Percentiles rank a stretch among this genome's conserved stretches.
Conservation (phyloP, 2,329 filamentous ascomycete genomes). For the Leptographium radiaticola region DNA sequence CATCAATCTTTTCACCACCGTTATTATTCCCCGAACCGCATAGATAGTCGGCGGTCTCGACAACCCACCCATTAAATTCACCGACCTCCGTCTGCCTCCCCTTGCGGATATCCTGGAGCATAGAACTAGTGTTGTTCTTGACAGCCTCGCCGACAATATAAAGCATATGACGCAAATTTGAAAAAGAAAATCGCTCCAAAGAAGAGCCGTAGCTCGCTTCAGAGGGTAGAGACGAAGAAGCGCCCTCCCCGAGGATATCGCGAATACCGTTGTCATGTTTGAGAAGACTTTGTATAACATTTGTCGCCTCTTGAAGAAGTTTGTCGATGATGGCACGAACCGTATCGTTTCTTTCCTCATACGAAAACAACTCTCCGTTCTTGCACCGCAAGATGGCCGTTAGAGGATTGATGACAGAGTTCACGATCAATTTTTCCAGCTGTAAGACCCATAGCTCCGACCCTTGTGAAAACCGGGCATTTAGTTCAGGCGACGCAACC, state of each 20-base stretch:
- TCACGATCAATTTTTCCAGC: slow-evolving; percentile 75
- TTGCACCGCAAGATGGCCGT: slow-evolving; percentile 63
- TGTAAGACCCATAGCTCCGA: slow-evolving; percentile 46
- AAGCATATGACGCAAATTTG: slow-evolving; percentile 30
- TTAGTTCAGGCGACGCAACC: slow-evolving; percentile 27
- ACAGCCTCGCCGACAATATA: slow-evolving; percentile 34
- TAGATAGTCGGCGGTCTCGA: slow-evolving; percentile 15
- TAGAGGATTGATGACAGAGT: slow-evolving; percentile 73
- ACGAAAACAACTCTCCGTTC: slow-evolving; percentile 62
- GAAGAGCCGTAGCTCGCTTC: background rate
- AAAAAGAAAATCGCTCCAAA: slow-evolving; percentile 28
- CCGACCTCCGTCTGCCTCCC: slow-evolving; percentile 40
- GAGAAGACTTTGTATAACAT: slow-evolving; percentile 57
- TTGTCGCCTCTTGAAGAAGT: slow-evolving; percentile 61
- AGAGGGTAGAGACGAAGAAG: background rate
- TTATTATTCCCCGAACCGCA: background rate
- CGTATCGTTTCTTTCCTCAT: slow-evolving; percentile 6
- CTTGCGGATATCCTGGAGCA: slow-evolving; percentile 45
- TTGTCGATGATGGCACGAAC: slow-evolving; percentile 40
- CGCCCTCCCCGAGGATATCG: slow-evolving; percentile 20
- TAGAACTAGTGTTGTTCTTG: slow-evolving; percentile 43
- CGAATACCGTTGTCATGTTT: slow-evolving; percentile 36
- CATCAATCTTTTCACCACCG: slow-evolving; percentile 2
- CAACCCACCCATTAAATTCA: slow-evolving; percentile 39
- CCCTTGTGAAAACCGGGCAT: slow-evolving; percentile 24